These are phyloP conservation scores for Lachancea kluyveri DNA, from an alignment of 805 yeast species.

Conservation along the genomic window DNA sequence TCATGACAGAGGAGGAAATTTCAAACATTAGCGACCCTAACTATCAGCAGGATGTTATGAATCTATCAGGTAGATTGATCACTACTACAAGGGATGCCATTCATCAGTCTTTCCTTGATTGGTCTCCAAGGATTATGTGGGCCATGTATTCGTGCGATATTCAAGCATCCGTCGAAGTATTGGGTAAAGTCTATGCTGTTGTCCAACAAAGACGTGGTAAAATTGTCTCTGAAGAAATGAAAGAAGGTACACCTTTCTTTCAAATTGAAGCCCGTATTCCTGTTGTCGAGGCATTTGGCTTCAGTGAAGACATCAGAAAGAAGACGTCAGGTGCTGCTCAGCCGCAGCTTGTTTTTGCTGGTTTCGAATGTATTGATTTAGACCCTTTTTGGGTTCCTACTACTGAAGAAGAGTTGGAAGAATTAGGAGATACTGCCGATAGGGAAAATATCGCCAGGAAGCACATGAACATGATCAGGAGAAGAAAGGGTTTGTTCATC, in stretches of 20 bases:
- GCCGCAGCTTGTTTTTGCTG: constrained; percentile 89
- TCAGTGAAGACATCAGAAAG: constrained; percentile 90
- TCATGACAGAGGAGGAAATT: constrained; percentile 27
- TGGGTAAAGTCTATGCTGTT: constrained; percentile 93
- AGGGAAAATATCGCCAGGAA: constrained; percentile 83
- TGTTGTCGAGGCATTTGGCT: constrained; percentile 94
- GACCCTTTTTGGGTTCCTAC: constrained; percentile 99
- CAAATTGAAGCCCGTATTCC: constrained; percentile 81
- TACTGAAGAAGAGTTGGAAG: constrained; percentile 93
- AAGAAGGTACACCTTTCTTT: constrained; percentile 97
- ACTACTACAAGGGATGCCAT: constrained; percentile 68
- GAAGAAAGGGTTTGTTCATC: constrained; percentile 81
- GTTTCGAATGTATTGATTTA: constrained; percentile 77
- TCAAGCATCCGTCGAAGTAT: constrained; percentile 89
- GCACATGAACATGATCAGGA: constrained; percentile 77
- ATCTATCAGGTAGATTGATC: constrained; percentile 66
- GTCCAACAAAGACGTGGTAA: constrained; percentile 84
- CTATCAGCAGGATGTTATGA: constrained; percentile 32
- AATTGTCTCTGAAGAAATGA: constrained; percentile 87
- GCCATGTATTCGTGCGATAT: constrained; percentile 94
- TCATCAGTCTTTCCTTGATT: constrained; percentile 60
- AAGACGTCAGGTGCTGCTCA: constrained; percentile 95
- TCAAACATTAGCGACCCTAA: constrained; percentile 16
- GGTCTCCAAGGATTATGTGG: constrained; percentile 86
- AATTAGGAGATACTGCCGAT: constrained; percentile 87